Conservation (phyloP, 2,329 filamentous ascomycete species). For the Nothophoma quercina region DNA sequence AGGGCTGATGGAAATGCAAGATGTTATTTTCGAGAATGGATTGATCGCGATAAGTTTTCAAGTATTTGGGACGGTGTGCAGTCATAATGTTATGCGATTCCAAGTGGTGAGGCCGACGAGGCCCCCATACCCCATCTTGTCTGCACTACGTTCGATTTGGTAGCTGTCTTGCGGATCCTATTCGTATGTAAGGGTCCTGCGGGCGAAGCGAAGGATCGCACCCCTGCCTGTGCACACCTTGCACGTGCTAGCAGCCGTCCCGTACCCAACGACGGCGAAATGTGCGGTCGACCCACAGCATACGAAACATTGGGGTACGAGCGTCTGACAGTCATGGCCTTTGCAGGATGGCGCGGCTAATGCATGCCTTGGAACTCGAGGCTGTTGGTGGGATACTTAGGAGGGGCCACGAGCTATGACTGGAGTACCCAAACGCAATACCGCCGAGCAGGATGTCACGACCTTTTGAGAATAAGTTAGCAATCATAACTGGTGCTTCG, state of each 20-base stretch:
- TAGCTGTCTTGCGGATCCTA: neutral
- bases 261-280: neutral
- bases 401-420: neutral
- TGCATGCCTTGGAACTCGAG: neutral
- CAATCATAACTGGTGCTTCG: constrained; percentile 77
- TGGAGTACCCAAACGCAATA: neutral
- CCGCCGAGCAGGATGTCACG: constrained; percentile 1
- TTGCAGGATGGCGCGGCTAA: neutral
- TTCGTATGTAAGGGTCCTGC: neutral
- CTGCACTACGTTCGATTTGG: neutral
- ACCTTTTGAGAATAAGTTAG: constrained; percentile 70
- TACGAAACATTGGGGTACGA: neutral
- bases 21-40: too few relatives aligned
- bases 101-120: neutral
- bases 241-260: neutral
- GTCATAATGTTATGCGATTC: neutral
- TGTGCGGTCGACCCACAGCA: neutral
- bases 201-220: neutral
- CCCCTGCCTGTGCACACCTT: neutral
- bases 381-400: neutral
- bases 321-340: too few relatives aligned
- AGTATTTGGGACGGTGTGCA: neutral
- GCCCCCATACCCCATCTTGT: neutral
- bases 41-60: neutral
- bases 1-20: too few relatives aligned